Conservation (phyloP, 208 protist species). For the Porcisia hertigi region DNA sequence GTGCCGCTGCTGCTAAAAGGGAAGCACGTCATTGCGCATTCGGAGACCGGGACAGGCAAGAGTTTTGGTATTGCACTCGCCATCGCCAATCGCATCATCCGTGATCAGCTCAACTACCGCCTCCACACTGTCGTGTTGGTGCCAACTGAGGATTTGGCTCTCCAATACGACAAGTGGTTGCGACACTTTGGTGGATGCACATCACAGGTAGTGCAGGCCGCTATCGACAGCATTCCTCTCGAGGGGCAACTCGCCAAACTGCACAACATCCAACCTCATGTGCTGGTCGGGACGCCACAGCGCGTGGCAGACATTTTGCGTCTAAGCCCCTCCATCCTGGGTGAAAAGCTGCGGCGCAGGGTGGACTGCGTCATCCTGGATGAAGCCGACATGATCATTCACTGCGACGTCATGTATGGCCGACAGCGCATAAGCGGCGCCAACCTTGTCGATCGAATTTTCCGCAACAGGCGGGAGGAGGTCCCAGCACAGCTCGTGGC, state of each 20-base stretch:
- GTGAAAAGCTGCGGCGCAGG: conserved; percentile 85
- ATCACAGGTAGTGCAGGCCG: conserved; percentile 78
- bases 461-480: conserved; percentile 71
- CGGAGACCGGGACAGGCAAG: conserved; percentile 89
- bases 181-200: conserved; percentile 81
- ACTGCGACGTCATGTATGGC: conserved; percentile 23
- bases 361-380: conserved; percentile 91
- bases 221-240: conserved; percentile 74
- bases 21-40: conserved; percentile 89
- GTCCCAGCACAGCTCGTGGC: conserved; percentile 88
- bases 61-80: conserved; percentile 90
- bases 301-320: conserved; percentile 75
- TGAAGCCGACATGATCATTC: conserved; percentile 83
- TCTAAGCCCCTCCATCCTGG: conserved; percentile 64
- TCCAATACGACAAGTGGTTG: conserved; percentile 92
- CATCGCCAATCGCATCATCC: conserved; percentile 82
- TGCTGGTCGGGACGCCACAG: conserved; percentile 87
- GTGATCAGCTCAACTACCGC: conserved; percentile 84
- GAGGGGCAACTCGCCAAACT: conserved; percentile 79
- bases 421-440: conserved; percentile 56
- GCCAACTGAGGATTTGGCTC: conserved; percentile 81
- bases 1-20: conserved; percentile 85
- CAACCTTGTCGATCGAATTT: conserved; percentile 81
- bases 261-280: conserved; percentile 90
- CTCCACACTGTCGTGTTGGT: conserved; percentile 89